Evolutionary conservation across 2,329 filamentous ascomycete species (phyloP).

Genomic region (Capronia epimyces): DNA sequence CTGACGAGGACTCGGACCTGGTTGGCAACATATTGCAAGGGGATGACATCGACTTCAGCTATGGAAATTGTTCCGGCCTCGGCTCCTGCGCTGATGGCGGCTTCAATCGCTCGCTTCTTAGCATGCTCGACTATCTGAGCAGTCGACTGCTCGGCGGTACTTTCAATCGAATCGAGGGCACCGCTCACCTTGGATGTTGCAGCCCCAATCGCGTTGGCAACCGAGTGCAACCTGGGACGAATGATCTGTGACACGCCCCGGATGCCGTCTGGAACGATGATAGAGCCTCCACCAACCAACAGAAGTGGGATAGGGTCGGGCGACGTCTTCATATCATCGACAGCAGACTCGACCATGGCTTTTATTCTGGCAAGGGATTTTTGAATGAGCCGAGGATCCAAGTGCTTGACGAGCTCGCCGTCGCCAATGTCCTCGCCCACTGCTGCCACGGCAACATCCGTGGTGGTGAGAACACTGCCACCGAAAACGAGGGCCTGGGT

Average conservation of each 20-base stretch:
- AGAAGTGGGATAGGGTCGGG: constrained; percentile 47
- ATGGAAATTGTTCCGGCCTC: constrained; percentile 28
- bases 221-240: constrained; percentile 48
- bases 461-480: constrained; percentile 49
- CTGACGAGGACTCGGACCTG: too few relatives aligned
- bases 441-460: constrained; percentile 47
- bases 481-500: constrained; percentile 50
- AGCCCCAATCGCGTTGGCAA: constrained; percentile 57
- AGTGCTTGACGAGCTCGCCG: constrained; percentile 21
- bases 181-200: constrained; percentile 54
- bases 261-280: constrained; percentile 46
- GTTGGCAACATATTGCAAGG: constrained; percentile 27
- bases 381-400: constrained; percentile 34
- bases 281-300: constrained; percentile 54
- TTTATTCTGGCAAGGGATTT: constrained; percentile 40
- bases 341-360: constrained; percentile 46
- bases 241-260: constrained; percentile 48
- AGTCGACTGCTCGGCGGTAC: constrained; percentile 27
- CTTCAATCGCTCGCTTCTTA: constrained; percentile 26
- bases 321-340: constrained; percentile 55
- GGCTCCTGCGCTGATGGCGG: constrained; percentile 21
- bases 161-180: constrained; percentile 49
- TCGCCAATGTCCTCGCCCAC: constrained; percentile 31
- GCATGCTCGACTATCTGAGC: constrained; percentile 26
- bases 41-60: constrained; percentile 33